phyloP scores from a whole-genome alignment of 768 basidiomycete species.

The Suillus alpinus region DNA sequence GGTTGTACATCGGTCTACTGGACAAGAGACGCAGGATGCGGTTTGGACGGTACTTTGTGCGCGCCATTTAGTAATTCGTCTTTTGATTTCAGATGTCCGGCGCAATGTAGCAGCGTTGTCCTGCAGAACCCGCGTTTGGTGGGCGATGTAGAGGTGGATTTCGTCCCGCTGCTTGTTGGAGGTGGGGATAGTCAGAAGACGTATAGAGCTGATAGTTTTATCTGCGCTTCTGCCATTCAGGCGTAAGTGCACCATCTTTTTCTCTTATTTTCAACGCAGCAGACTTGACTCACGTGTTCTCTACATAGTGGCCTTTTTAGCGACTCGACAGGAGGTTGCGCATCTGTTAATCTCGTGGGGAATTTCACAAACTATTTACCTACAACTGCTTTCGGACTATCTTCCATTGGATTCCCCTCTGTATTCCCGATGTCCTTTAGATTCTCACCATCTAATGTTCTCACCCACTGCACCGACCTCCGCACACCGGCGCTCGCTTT shows the following conservation, averaged over 20 bases:
- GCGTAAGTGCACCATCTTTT: conserved; percentile 47
- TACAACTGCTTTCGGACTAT: conserved; percentile 55
- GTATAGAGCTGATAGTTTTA: conserved; percentile 82
- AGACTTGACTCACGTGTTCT: conserved; percentile 10
- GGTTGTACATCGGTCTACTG: conserved; percentile 73
- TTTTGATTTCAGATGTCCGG: conserved; percentile 80
- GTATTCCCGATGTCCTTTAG: conserved; percentile 71
- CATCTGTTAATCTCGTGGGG: conserved; percentile 61
- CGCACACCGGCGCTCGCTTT: conserved; percentile 68
- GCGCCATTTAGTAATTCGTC: conserved; percentile 58
- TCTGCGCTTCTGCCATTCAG: conserved; percentile 82
- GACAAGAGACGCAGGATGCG: conserved; percentile 67
- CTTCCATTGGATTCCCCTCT: conserved; percentile 71
- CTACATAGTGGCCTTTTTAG: conserved; percentile 57
- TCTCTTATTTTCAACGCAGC: neutral
- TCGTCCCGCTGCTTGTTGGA: conserved; percentile 78
- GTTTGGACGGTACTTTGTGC: conserved; percentile 65
- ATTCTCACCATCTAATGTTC: conserved; percentile 45
- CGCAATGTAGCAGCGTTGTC: conserved; percentile 60
- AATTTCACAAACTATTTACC: conserved; percentile 72
- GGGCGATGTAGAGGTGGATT: conserved; percentile 62
- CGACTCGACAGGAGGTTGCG: conserved; percentile 74
- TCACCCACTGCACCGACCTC: conserved; percentile 69
- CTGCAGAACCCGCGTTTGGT: conserved; percentile 74
- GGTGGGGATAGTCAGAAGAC: conserved; percentile 72